A percentile compares a stretch with the other conserved stretches of the same genome.
These are phyloP conservation scores for Alternaria ethzedia DNA, from an alignment of 2,329 filamentous ascomycete genomes.

Conservation along the genomic window DNA sequence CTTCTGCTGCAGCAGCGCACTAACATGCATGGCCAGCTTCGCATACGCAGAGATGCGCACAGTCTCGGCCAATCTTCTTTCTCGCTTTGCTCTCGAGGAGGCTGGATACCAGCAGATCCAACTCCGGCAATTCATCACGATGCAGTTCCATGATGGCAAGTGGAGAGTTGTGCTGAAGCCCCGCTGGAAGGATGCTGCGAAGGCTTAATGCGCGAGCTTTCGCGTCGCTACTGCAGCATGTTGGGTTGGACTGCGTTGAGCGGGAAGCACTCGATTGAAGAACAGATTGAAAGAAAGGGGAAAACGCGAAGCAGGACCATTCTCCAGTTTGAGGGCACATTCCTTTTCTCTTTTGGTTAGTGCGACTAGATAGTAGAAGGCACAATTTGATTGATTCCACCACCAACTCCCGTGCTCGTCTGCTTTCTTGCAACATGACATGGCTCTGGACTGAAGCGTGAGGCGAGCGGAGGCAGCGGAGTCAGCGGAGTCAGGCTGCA, in stretches of 20 bases:
- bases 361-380: not conserved
- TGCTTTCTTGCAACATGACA: not conserved
- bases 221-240: not conserved
- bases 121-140: conserved; percentile 2
- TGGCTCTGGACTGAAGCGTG: not conserved
- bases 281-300: not conserved
- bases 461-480: not conserved
- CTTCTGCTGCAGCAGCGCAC: not conserved
- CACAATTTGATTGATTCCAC: not conserved
- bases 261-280: not conserved
- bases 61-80: not conserved
- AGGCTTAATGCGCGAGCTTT: not conserved
- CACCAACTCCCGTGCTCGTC: not conserved
- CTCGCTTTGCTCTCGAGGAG: not conserved
- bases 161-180: conserved; percentile 1
- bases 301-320: not conserved
- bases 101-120: conserved; percentile 1
- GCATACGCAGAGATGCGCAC: conserved; percentile 2
- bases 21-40: not conserved
- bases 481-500: not conserved
- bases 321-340: not conserved
- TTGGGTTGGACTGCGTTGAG: not conserved
- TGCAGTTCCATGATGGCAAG: conserved; percentile 1
- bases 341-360: not conserved
- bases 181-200: not conserved